Conservation (phyloP, 495 filamentous ascomycete genomes). For the Apiosordaria backusii region DNA sequence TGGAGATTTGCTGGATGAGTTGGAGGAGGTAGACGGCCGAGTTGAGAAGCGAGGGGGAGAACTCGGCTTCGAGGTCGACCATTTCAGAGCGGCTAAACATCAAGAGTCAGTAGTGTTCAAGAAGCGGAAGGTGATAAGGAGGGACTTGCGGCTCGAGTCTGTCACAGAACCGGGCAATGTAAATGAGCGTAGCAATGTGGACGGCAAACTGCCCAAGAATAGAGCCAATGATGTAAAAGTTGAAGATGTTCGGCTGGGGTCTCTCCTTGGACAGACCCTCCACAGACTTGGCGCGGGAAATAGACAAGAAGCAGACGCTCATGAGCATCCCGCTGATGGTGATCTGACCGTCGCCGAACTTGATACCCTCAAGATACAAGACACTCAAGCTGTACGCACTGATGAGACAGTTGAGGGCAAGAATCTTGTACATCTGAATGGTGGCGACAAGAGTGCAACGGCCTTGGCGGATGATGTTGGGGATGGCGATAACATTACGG, state of each 20-base stretch:
- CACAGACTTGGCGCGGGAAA: conserved; percentile 91
- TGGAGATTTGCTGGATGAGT: conserved; percentile 98
- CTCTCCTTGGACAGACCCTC: conserved; percentile 95
- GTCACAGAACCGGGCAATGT: conserved; percentile 86
- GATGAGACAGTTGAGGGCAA: conserved; percentile 96
- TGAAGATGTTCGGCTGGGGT: conserved; percentile 98
- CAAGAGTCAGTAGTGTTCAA: conserved; percentile 23
- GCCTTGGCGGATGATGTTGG: conserved; percentile 97
- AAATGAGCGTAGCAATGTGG: conserved; percentile 91
- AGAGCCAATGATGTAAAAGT: conserved; percentile 96
- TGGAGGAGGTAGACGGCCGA: conserved; percentile 96
- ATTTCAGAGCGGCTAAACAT: conserved; percentile 59
- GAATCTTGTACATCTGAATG: conserved; percentile 99
- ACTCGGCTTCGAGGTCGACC: conserved; percentile 93
- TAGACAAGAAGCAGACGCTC: conserved; percentile 98
- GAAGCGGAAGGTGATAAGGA: neutral
- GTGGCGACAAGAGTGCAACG: conserved; percentile 96
- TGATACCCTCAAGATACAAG: conserved; percentile 96
- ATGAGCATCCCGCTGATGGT: conserved; percentile 99
- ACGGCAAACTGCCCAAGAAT: conserved; percentile 97
- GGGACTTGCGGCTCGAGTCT: conserved; percentile 69
- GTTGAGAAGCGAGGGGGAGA: conserved; percentile 90
- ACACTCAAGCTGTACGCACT: conserved; percentile 96
- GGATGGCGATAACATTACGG: conserved; percentile 93
- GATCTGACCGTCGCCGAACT: conserved; percentile 97